These are phyloP conservation scores for Sugiyamaella floridensis DNA, from an alignment of 805 yeast species.

Conservation along the genomic window DNA sequence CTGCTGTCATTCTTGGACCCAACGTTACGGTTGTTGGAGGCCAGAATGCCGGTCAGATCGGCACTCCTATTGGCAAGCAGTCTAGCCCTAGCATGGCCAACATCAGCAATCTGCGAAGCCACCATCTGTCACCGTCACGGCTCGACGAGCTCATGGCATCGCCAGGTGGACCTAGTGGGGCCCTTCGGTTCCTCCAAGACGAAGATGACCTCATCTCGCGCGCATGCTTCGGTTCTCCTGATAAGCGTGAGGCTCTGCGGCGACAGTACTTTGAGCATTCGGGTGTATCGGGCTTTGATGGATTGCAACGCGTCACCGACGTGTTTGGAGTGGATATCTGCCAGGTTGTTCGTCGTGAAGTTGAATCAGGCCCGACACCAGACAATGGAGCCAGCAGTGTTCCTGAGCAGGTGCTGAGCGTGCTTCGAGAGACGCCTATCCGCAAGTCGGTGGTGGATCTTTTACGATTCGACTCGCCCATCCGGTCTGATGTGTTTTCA, in stretches of 20 bases:
- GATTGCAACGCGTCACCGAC: conserved; percentile 34
- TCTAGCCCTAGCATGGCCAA: conserved; percentile 18
- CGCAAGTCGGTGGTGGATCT: conserved; percentile 3
- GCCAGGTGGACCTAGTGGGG: conserved; percentile 4
- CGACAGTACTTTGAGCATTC: conserved; percentile 25
- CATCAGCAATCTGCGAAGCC: conserved; percentile 14
- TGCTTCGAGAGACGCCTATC: neutral
- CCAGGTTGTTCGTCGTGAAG: conserved; percentile 43
- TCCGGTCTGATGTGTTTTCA: conserved; percentile 18
- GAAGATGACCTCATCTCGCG: conserved; percentile 31
- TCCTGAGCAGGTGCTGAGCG: neutral
- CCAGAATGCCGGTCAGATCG: neutral
- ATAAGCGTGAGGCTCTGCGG: conserved; percentile 26
- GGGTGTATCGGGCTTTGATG: conserved; percentile 18
- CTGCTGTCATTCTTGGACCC: neutral
- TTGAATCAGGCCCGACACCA: conserved; percentile 24
- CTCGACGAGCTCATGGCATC: conserved; percentile 33
- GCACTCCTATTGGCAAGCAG: conserved; percentile 3
- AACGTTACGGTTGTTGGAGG: neutral
- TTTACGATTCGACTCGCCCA: conserved; percentile 19
- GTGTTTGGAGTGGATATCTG: conserved; percentile 54
- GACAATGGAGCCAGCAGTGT: neutral
- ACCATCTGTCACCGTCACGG: conserved; percentile 21
- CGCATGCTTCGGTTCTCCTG: conserved; percentile 34
- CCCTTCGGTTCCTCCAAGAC: conserved; percentile 5